Evolutionary conservation across 2,329 filamentous ascomycete species (phyloP), one percentile per base, ranked within the genome.

Genomic region (Nothomitra cinnamomea): DNA sequence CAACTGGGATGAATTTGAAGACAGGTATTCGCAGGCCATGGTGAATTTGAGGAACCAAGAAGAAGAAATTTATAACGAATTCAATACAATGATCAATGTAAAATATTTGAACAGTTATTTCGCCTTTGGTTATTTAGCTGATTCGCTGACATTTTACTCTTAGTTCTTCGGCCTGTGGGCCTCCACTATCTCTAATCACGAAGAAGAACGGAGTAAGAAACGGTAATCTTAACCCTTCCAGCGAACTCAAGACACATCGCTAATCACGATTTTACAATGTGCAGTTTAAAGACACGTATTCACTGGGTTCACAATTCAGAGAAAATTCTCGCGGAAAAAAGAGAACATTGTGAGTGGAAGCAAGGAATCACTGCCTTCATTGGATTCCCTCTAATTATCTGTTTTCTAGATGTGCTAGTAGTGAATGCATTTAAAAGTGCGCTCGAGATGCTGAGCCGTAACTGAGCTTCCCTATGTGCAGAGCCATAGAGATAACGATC

Each of bases 131-230:
- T 24, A 19, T 1, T 21, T 17, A 15, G 12, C 42, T 25, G 25
- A 19, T 21, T 32, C 10, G 28, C 22, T 53, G 24, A 10, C 10
- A n/a, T 7, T 17, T n/a, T 17, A 13, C 13, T n/a, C 41, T 24
- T 58, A 94, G 87, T 85, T 84, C 64, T 94, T 94, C 65, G 75
- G 76, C 55, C 70, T 81, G 36, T 95, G 89, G 88, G 84, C 85
- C 22, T 74, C 82, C 19, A 79, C 84, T 12, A 83, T 84, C 1
- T 76, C 80, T 32, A 69, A 73, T 10, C 80, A 86, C 57, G 89
- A 95, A 65, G 80, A 85, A 54, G 81, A 83, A 56, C 78, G 89
- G 54, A 84, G 85, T 22, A 74, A 79, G 57, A 90, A 90, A 66
- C 80, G 88, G 83, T 83, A 65, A 54, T 67, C 56, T 53, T 19